Evolutionary conservation across 495 filamentous ascomycete species (phyloP).

Genomic region (Lepraria neglecta): DNA sequence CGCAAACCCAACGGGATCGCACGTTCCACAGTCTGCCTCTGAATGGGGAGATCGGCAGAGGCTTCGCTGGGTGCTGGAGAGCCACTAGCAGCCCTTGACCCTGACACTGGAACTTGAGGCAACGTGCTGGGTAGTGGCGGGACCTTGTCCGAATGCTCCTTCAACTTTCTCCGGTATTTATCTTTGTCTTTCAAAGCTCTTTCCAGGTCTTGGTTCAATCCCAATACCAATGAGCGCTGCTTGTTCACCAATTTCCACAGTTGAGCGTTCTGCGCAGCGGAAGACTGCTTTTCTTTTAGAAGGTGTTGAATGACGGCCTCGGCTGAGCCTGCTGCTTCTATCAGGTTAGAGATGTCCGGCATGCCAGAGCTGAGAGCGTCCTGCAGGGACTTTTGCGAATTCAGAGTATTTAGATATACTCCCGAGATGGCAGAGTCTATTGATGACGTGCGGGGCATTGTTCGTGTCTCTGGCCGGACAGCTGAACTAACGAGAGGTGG

Average conservation of each 20-base stretch:
- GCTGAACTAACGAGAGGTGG: conserved; percentile 14
- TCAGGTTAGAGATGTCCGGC: conserved; percentile 64
- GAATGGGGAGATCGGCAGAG: conserved; percentile 26
- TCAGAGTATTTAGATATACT: conserved; percentile 59
- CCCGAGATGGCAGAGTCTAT: conserved; percentile 93
- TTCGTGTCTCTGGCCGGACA: conserved; percentile 36
- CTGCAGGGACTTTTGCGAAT: conserved; percentile 58
- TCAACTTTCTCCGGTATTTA: conserved; percentile 81
- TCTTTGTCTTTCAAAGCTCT: conserved; percentile 91
- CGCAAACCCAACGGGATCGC: background rate
- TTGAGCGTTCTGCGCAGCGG: conserved; percentile 82
- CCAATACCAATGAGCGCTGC: conserved; percentile 86
- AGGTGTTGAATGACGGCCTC: conserved; percentile 86
- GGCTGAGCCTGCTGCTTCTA: conserved; percentile 77
- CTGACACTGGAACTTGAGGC: conserved; percentile 17
- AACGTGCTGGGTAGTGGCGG: conserved; percentile 43
- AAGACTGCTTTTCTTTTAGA: conserved; percentile 82
- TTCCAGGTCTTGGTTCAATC: conserved; percentile 91
- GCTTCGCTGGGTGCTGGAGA: conserved; percentile 26
- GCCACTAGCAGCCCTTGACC: conserved; percentile 18
- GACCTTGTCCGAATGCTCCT: conserved; percentile 56
- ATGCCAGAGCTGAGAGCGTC: conserved; percentile 44
- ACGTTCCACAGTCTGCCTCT: conserved; percentile 19
- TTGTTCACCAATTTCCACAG: conserved; percentile 95
- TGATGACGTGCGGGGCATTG: conserved; percentile 73